Conservation (phyloP, 2,329 filamentous ascomycete species). For the Aspergillus tubingensis region DNA sequence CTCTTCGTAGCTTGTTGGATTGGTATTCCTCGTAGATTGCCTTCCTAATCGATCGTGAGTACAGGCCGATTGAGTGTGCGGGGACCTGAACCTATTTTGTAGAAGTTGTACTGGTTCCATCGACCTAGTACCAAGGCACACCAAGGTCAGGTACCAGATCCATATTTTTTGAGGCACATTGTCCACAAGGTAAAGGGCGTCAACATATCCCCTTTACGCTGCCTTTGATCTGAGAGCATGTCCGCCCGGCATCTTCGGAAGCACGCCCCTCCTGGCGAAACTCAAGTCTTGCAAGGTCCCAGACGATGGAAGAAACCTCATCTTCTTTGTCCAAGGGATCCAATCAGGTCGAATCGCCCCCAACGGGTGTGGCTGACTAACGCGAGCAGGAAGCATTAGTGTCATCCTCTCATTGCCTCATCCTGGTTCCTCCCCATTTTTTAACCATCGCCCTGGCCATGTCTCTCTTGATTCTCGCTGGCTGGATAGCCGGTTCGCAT, state of each 20-base stretch:
- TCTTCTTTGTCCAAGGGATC: not conserved
- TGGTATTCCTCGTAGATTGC: not conserved
- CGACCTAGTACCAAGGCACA: not conserved
- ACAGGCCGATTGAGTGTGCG: not conserved
- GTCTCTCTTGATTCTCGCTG: not conserved
- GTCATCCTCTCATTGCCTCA: not conserved
- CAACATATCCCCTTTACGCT: not conserved
- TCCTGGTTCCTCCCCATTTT: not conserved
- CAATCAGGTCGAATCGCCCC: not conserved
- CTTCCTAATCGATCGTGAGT: not conserved
- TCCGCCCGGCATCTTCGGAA: not conserved
- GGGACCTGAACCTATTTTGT: not conserved
- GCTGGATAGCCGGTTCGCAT: not conserved
- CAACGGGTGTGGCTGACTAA: not conserved
- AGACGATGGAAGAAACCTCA: not conserved
- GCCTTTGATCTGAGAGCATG: not conserved
- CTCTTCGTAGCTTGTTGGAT: not conserved
- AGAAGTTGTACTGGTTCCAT: not conserved
- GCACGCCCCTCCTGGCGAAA: not conserved
- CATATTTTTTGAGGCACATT: too few relatives aligned
- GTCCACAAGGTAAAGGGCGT: too few relatives aligned
- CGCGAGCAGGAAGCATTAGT: not conserved
- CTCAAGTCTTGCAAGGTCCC: too few relatives aligned
- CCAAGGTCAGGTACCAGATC: too few relatives aligned
- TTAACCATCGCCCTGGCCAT: not conserved